Base-by-base conservation (phyloP, 768 basidiomycete species). In the Naganishia kalamii region DNA sequence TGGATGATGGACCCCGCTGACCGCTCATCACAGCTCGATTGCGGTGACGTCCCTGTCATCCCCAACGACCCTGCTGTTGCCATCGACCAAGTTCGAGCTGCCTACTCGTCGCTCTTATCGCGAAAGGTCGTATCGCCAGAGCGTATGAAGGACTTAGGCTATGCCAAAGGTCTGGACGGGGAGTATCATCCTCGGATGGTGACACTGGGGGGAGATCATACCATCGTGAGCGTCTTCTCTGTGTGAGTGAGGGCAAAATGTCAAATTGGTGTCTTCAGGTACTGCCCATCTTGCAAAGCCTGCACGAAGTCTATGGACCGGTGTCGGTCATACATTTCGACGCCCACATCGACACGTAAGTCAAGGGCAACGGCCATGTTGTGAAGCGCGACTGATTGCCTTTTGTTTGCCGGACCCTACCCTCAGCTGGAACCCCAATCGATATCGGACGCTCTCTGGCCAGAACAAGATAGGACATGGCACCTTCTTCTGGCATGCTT, bases 161-260 rank as follows among this genome's bases (percentile, higher is more conserved):
- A 67, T 66, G 62, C 65, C 33, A 70, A 66, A 40, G 74, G 70
- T 30, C 29, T 72, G 60, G 87, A 88, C 71, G 84, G 85, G 1
- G 75, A 78, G 48, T 82, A 83, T 62, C 88, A 88, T 73, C 91
- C 92, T 0, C 82, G 87, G 41, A 86, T 94, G 48, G 77, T 92
- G 66, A 87, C 87, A 78, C 80, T 92, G 30, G 92, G 92, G 27
- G 91, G 91, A 6, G 91, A 92, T 72, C 91, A 92, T 75, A 90
- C 90, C 15, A 88, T 92, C 68, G 90, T 87, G 49, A 67, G 71
- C 63, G 25, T 6, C n/a, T n/a, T 32, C 33, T 19, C 1, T 10
- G 35, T 19, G 13, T 8, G 15, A 21, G 21, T 17, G 15, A 65
- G 68, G 44, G 57, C 66, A 29, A 17, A 88, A 29, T n/a, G 44